phyloP scores from a whole-genome alignment of 1,284 basidiomycete genomes.

The Cryptococcus sp. region DNA sequence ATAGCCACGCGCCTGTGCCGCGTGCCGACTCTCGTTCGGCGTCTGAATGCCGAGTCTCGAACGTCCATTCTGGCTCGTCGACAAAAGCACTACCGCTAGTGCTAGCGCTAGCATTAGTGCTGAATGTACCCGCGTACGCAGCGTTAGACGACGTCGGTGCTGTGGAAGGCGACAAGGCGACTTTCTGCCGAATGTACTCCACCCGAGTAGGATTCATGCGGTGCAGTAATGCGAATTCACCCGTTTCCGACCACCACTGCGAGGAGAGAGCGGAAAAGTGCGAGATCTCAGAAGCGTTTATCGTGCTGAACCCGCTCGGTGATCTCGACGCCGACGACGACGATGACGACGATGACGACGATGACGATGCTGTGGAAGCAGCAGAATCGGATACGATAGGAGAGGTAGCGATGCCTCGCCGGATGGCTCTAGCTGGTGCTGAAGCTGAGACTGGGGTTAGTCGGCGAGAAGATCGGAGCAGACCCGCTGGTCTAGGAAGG shows the following conservation, averaged over 20 bases:
- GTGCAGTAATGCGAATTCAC: constrained; percentile 88
- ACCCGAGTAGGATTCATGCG: constrained; percentile 93
- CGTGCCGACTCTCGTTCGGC: constrained; percentile 39
- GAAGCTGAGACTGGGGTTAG: no score
- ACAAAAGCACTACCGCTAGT: background rate
- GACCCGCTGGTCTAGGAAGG: no score
- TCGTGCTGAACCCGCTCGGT: constrained; percentile 50
- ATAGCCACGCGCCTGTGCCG: constrained; percentile 55
- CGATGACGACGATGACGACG: constrained; percentile 5
- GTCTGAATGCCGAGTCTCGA: constrained; percentile 48
- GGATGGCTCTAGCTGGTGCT: no score
- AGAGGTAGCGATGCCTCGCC: no score
- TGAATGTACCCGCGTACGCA: no score
- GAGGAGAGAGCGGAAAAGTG: constrained; percentile 90
- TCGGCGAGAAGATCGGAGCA: no score
- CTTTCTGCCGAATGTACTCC: constrained; percentile 80
- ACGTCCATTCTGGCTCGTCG: constrained; percentile 58
- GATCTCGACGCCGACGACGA: background rate
- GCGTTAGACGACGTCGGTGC: background rate
- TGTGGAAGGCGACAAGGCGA: constrained; percentile 58
- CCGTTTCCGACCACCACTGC: constrained; percentile 95
- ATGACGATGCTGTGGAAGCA: constrained; percentile 1
- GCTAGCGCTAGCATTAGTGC: no score
- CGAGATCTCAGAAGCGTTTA: constrained; percentile 80
- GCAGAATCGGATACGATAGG: background rate